Percentiles rank a stretch among this genome's conserved stretches.
Conservation (phyloP, 2,329 filamentous ascomycete species). For the Waltergamsia citrina region DNA sequence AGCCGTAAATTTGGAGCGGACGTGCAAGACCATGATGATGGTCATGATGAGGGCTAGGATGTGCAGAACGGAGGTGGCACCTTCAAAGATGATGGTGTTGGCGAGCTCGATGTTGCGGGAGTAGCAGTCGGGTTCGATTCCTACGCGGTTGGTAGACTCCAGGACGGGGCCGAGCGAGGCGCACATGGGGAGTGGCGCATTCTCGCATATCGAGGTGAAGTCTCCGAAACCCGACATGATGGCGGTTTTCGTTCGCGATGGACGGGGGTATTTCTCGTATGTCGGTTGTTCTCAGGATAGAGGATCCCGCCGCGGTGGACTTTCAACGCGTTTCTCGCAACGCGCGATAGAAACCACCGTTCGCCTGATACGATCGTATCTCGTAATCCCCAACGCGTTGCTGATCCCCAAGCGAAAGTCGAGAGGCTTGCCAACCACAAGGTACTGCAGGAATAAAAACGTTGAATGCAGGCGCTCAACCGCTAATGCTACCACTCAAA, state of each 20-base stretch:
- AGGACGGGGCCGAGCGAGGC: conserved; percentile 71
- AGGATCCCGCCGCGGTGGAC: background rate
- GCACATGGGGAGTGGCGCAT: conserved; percentile 80
- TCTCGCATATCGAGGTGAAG: conserved; percentile 78
- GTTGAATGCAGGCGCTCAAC: no score
- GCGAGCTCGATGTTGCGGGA: conserved; percentile 90
- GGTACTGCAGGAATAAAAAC: no score
- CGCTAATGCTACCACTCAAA: no score
- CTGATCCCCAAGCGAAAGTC: no score
- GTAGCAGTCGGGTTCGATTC: conserved; percentile 86
- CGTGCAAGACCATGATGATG: conserved; percentile 93
- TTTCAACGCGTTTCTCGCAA: no score
- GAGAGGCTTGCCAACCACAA: no score
- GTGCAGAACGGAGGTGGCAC: conserved; percentile 83
- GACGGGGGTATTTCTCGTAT: background rate
- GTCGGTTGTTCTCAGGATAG: no score
- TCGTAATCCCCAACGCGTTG: no score
- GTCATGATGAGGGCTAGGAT: conserved; percentile 88
- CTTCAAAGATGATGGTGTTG: conserved; percentile 98
- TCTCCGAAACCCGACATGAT: conserved; percentile 79
- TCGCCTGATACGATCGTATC: no score
- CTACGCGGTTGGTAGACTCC: conserved; percentile 55
- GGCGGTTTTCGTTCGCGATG: conserved; percentile 3
- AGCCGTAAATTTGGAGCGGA: conserved; percentile 95
- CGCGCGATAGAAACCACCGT: no score